Percentiles rank a stretch among this genome's conserved stretches.
These are phyloP conservation scores for Gloeostereum incarnatum DNA, from an alignment of 768 basidiomycete species.

Conservation along the genomic window DNA sequence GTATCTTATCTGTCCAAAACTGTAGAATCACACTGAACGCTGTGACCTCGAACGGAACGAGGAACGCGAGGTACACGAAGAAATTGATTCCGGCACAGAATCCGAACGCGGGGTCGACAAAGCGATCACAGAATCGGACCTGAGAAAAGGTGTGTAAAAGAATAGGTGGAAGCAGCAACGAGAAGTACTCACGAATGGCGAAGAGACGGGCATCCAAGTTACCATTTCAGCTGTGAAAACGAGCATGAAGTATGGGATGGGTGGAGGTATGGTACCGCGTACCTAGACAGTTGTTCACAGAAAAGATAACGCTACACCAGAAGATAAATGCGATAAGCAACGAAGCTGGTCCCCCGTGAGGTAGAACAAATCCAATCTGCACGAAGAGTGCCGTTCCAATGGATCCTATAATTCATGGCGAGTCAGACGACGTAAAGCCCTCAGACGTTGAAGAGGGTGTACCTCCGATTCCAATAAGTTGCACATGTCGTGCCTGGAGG, in stretches of 20 bases:
- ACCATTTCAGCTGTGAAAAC: slow-evolving; percentile 65
- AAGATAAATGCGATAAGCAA: slow-evolving; percentile 38
- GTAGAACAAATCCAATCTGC: slow-evolving; percentile 4
- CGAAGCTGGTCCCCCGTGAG: slow-evolving; percentile 20
- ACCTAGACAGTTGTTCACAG: slow-evolving; percentile 37
- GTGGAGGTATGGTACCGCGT: slow-evolving; percentile 7
- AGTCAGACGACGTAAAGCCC: not conserved
- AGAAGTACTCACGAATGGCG: slow-evolving; percentile 48
- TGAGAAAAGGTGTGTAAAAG: slow-evolving; percentile 8
- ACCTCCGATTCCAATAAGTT: slow-evolving; percentile 2
- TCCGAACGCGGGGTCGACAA: slow-evolving; percentile 47
- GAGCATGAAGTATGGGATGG: slow-evolving; percentile 11
- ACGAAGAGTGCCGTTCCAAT: slow-evolving; percentile 6
- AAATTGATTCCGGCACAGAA: slow-evolving; percentile 49
- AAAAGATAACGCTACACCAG: slow-evolving; percentile 32
- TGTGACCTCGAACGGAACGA: slow-evolving; percentile 40
- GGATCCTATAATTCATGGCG: not conserved
- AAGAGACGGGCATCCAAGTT: slow-evolving; percentile 67
- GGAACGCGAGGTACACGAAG: slow-evolving; percentile 36
- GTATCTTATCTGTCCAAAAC: slow-evolving; percentile 44
- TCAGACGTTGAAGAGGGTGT: not conserved
- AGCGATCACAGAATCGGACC: slow-evolving; percentile 51
- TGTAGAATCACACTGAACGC: slow-evolving; percentile 42
- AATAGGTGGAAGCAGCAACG: not conserved
- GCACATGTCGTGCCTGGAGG: not conserved